Conservation (phyloP, 768 basidiomycete genomes). For the Hydnomerulius pinastri region DNA sequence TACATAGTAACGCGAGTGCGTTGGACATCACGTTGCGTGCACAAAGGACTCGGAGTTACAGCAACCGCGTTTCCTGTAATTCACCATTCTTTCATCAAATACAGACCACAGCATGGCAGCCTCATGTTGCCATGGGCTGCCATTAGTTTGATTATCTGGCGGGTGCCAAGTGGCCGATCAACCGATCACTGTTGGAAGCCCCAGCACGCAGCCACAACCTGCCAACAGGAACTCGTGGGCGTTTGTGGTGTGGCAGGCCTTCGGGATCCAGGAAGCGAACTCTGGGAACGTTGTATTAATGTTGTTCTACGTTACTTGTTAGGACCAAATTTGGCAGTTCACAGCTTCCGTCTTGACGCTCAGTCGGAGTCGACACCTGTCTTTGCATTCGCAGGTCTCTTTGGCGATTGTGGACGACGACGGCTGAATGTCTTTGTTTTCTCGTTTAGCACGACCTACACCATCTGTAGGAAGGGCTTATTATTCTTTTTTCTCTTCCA, state of each 20-base stretch:
- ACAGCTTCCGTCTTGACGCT: too few relatives aligned
- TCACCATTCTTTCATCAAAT: too few relatives aligned
- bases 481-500: conserved; percentile 80
- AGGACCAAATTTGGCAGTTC: not conserved
- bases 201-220: not conserved
- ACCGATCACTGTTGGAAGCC: not conserved
- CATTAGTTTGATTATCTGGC: not conserved
- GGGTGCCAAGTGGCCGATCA: not conserved
- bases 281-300: not conserved
- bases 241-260: too few relatives aligned
- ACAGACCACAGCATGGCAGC: not conserved
- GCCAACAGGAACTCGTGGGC: not conserved
- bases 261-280: too few relatives aligned
- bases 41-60: not conserved
- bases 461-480: conserved; percentile 59
- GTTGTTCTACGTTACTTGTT: not conserved
- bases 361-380: not conserved
- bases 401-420: not conserved
- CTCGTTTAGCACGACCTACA: conserved; percentile 49
- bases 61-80: too few relatives aligned
- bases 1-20: too few relatives aligned
- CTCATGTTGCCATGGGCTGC: too few relatives aligned
- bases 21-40: too few relatives aligned
- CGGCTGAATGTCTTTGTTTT: conserved; percentile 49
- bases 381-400: not conserved